Evolutionary conservation across 2,329 filamentous ascomycete species (phyloP), one percentile per base, ranked within the genome.

Genomic region (Reticulascus tulasneorum): DNA sequence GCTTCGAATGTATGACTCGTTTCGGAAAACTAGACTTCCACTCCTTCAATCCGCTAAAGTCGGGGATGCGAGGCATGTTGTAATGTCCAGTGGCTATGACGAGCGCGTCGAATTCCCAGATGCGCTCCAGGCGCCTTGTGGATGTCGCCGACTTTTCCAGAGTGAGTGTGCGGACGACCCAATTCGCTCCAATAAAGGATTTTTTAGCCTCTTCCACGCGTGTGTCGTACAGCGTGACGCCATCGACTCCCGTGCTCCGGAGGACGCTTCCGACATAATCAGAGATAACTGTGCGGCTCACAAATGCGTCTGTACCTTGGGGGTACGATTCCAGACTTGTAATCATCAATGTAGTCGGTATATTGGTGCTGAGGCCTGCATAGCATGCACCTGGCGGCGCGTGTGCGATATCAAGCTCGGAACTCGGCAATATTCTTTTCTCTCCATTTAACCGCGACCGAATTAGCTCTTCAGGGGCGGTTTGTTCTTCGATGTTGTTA

Each of bases 31-130:
- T 47, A 9, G 55, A 34, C 49, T 82, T 76, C 76, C 75, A 84
- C 12, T 64, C 63, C 18, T 62, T 54, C 5, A 86, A 62, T 0
- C 83, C 83, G 0, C 66, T 56, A 4, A 82, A 71, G 25, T 73
- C 64, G 0, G 83, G 82, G 2, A 86, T 60, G 38, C 71, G 73
- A 0, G 79, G 78, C 1, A 80, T 65, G 45, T 75, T 73, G 48
- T 84, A 86, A 55, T 86, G 82, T 0, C 83, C 83, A 19, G 69
- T 78, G 0, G 82, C 79, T 4, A 83, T 73, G 2, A 85, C 71
- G 2, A 86, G 66, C 1, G 77, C 76, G 50, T 86, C 81, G 44
- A 93, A 75, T 1, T 51, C 40, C 58, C 57, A 56, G 0, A 36
- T 44, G 9, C 50, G 46, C 17, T 63, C 56, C 6, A 53, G 39